Percentiles rank a stretch among this genome's conserved stretches.
phyloP scores from a whole-genome alignment of 129 eudicot genomes.

The Ambrosia artemisiifolia region DNA sequence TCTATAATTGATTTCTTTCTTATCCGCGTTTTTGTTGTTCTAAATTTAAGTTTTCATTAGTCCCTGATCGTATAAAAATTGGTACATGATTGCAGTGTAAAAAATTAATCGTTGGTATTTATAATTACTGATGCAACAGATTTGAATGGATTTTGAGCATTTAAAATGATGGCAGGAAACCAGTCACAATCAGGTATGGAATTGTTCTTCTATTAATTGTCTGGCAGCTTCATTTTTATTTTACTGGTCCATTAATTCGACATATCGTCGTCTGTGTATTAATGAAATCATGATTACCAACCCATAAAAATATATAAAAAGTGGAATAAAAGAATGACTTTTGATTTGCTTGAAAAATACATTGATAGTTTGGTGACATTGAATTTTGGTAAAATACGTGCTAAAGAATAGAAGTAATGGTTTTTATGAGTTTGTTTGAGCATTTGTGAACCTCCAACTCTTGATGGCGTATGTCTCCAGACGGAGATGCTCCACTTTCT shows the following conservation, averaged over 20 bases:
- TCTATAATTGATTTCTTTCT: conserved; percentile 34
- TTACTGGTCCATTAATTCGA: conserved; percentile 8
- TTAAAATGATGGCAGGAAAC: conserved; percentile 30
- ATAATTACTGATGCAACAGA: conserved; percentile 25
- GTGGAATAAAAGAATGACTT: not conserved
- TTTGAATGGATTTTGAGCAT: conserved; percentile 16
- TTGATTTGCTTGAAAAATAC: conserved; percentile 2
- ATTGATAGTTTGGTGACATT: conserved; percentile 38
- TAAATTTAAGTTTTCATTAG: no score
- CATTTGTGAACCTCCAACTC: no score
- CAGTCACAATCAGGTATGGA: conserved; percentile 42
- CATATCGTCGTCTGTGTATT: not conserved
- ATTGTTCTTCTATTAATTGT: conserved; percentile 29
- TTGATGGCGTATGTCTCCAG: no score
- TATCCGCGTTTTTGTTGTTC: no score
- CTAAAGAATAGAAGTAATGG: no score
- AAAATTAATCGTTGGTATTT: conserved; percentile 19
- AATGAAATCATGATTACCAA: conserved; percentile 13
- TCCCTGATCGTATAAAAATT: not conserved
- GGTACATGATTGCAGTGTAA: not conserved
- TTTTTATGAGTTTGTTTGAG: no score
- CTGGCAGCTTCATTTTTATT: conserved; percentile 1
- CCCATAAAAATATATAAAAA: conserved; percentile 17
- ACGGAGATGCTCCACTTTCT: no score
- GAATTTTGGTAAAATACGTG: conserved; percentile 34